Conservation (phyloP, 352 stramenopile species). For the Phytophthora idaei region DNA sequence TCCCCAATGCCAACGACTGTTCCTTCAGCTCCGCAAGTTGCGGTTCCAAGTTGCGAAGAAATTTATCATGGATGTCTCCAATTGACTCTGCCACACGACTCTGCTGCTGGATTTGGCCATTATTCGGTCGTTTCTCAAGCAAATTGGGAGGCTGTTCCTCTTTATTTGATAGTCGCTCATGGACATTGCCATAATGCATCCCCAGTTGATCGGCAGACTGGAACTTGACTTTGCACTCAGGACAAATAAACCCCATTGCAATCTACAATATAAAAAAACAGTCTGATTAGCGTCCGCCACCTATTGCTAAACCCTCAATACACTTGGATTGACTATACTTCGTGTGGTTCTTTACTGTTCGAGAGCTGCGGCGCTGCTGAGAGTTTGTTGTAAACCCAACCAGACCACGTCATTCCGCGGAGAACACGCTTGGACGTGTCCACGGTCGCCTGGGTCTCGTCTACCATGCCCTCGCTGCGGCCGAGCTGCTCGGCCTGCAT, state of each 20-base stretch:
- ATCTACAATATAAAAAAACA: conserved; percentile 43
- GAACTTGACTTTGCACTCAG: conserved; percentile 79
- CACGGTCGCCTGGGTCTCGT: conserved; percentile 65
- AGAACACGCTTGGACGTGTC: conserved; percentile 68
- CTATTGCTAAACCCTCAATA: not conserved
- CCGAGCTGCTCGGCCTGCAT: conserved; percentile 74
- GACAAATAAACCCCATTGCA: conserved; percentile 85
- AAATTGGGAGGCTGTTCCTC: not conserved
- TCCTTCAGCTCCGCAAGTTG: conserved; percentile 74
- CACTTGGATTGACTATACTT: conserved; percentile 14
- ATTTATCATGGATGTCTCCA: conserved; percentile 47
- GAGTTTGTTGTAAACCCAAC: conserved; percentile 81
- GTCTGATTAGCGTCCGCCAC: not conserved
- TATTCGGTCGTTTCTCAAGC: not conserved
- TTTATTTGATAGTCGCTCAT: conserved; percentile 28
- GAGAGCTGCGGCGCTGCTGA: conserved; percentile 39
- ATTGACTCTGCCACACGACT: conserved; percentile 3
- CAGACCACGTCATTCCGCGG: conserved; percentile 78
- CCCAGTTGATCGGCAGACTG: conserved; percentile 57
- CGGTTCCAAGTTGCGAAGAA: conserved; percentile 57
- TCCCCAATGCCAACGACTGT: conserved; percentile 62
- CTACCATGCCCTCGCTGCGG: conserved; percentile 56
- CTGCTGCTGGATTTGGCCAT: conserved; percentile 6
- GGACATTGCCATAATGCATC: conserved; percentile 58
- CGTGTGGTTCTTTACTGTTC: not conserved